Conservation (phyloP, 768 basidiomycete genomes). For the Suillus lakei region DNA sequence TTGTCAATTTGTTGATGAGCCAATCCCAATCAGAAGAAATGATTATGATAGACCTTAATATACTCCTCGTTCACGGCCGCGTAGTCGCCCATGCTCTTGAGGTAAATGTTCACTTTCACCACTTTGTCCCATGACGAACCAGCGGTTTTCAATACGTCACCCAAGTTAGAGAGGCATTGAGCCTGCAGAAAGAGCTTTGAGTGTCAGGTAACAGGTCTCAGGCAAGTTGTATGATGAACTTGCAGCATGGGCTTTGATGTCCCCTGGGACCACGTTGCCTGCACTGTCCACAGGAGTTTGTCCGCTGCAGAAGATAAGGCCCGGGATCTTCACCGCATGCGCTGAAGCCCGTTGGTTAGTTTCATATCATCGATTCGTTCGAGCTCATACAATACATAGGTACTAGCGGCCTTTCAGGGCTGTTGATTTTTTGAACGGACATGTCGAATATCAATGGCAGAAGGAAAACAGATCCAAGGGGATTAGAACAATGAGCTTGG, state of each 20-base stretch:
- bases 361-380: background rate
- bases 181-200: conserved; percentile 39
- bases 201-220: background rate
- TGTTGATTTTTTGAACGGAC: conserved; percentile 63
- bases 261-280: conserved; percentile 57
- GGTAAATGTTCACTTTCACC: conserved; percentile 60
- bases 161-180: conserved; percentile 61
- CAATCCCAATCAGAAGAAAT: background rate
- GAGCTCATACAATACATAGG: conserved; percentile 18
- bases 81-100: conserved; percentile 65
- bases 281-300: conserved; percentile 56
- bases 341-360: conserved; percentile 35
- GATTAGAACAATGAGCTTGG: background rate
- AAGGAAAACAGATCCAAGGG: background rate
- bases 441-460: conserved; percentile 28
- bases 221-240: conserved; percentile 20
- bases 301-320: conserved; percentile 65
- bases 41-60: conserved; percentile 44
- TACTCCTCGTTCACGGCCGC: conserved; percentile 61
- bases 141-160: conserved; percentile 55
- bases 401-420: conserved; percentile 43
- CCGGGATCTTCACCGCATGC: conserved; percentile 60
- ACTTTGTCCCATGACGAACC: conserved; percentile 67
- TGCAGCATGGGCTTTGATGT: conserved; percentile 64
- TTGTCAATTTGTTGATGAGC: conserved; percentile 8